Percentiles rank a stretch among this genome's conserved stretches.
Evolutionary conservation across 2,329 filamentous ascomycete species (phyloP).

Genomic region (Penicillium sp.): DNA sequence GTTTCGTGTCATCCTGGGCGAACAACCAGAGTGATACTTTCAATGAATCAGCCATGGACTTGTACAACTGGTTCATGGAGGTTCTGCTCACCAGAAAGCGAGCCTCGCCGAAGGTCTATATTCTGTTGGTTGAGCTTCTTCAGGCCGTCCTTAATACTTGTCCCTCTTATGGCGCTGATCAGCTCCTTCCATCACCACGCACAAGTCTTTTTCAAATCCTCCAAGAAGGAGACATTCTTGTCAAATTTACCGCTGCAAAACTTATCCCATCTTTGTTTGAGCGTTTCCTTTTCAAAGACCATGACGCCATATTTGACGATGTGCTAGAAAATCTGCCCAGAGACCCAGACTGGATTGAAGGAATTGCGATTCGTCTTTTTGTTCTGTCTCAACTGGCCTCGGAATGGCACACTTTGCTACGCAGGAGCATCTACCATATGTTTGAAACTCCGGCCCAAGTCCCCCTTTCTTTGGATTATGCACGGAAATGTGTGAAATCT

Average conservation of each 20-base stretch:
- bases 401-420: slow-evolving; percentile 81
- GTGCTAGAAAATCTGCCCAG: slow-evolving; percentile 78
- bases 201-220: slow-evolving; percentile 78
- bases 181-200: slow-evolving; percentile 65
- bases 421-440: slow-evolving; percentile 88
- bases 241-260: slow-evolving; percentile 76
- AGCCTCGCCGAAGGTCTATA: slow-evolving; percentile 71
- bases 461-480: slow-evolving; percentile 67
- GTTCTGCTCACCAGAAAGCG: slow-evolving; percentile 68
- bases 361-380: slow-evolving; percentile 81
- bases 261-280: slow-evolving; percentile 76
- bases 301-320: slow-evolving; percentile 84
- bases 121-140: slow-evolving; percentile 69
- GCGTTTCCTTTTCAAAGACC: slow-evolving; percentile 78
- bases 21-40: slow-evolving; percentile 62
- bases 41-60: slow-evolving; percentile 68
- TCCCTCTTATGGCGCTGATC: slow-evolving; percentile 67
- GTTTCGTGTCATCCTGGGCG: slow-evolving; percentile 67
- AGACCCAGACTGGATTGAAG: slow-evolving; percentile 73
- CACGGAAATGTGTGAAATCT: slow-evolving; percentile 69
- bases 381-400: slow-evolving; percentile 78
- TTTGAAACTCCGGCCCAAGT: slow-evolving; percentile 87
- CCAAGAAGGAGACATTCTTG: slow-evolving; percentile 65
- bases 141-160: slow-evolving; percentile 70
- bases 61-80: slow-evolving; percentile 79